Base-by-base conservation (phyloP, 306 rosid species). In the Malus orientalis region DNA sequence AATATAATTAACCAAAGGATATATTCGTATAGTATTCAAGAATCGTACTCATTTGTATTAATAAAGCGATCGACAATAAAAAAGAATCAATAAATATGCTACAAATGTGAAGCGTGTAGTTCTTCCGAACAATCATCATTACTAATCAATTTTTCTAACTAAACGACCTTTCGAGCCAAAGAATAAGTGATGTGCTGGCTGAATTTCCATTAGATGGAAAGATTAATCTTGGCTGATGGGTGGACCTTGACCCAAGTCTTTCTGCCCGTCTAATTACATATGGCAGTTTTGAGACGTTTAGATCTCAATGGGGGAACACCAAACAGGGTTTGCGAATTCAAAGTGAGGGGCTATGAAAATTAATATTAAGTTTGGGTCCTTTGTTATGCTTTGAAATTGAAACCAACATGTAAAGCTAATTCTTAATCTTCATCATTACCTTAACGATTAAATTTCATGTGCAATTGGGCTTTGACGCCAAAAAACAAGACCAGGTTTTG, bases 241-340 rank as follows among this genome's bases (percentile, higher is more conserved):
- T 66, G 55, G 72, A 42, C 53, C 49, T 74, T 74, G 70, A 74
- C 61, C 70, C 10, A 7, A 42, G 68, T 66, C 53, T 69, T 4
- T 38, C 57, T 25, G 62, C 14, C 32, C 25, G 8, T 18, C 40
- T 44, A 66, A 60, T 33, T 29, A 40, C 0, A 7, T 65, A 64
- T 57, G 85, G 79, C 87, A 78, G 86, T 78, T 83, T 82, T 79
- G 40, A 79, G 80, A 76, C 76, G 87, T 85, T 82, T 77, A 70
- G 67, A 61, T 23, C 40, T 68, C 20, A 66, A 66, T 79, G 82
- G 78, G 14, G 65, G 15, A 67, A 13, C 74, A 63, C 82, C 78
- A 20, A 73, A 67, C 74, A 4, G 15, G 27, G 69, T 33, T n/a
- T 40, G 25, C 5, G 45, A 73, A 18, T 71, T 71, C 77, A 40